Evolutionary conservation across 2,329 filamentous ascomycete species (phyloP).

Genomic region (Diplodia mutila): DNA sequence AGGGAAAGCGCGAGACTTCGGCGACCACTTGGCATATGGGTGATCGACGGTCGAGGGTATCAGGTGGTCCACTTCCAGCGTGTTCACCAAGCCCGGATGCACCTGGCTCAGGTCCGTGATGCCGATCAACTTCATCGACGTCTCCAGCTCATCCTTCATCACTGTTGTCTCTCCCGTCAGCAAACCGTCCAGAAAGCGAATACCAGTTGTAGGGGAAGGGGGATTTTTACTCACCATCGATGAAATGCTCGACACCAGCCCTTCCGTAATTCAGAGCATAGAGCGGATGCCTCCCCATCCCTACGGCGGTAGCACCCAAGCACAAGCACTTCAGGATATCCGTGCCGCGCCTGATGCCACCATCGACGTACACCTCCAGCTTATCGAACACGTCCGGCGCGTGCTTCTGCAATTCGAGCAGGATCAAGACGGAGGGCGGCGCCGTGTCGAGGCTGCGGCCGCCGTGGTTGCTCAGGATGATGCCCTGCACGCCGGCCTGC

Average conservation of each 20-base stretch:
- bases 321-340: slow-evolving; percentile 46
- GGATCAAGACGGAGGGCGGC: slow-evolving; percentile 41
- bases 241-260: slow-evolving; percentile 41
- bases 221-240: slow-evolving; percentile 40
- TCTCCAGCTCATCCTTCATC: slow-evolving; percentile 63
- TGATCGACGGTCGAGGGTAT: slow-evolving; percentile 28
- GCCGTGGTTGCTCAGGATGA: slow-evolving; percentile 57
- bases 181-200: background rate
- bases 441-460: slow-evolving; percentile 55
- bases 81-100: slow-evolving; percentile 64
- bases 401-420: slow-evolving; percentile 44
- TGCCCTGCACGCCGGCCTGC: slow-evolving; percentile 49
- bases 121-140: slow-evolving; percentile 68
- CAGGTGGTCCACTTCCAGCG: slow-evolving; percentile 35
- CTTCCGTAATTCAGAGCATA: slow-evolving; percentile 45
- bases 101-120: slow-evolving; percentile 64
- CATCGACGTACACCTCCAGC: slow-evolving; percentile 44
- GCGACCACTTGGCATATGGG: slow-evolving; percentile 25
- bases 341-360: slow-evolving; percentile 43
- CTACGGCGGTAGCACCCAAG: slow-evolving; percentile 45
- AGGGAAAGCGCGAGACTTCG: slow-evolving; percentile 4
- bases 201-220: background rate
- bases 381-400: slow-evolving; percentile 42
- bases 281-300: slow-evolving; percentile 43
- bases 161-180: slow-evolving; percentile 30